A percentile compares a stretch with the other conserved stretches of the same genome.
Conservation (phyloP, 257 asterid genomes). For the Fraxinus cuspidata region DNA sequence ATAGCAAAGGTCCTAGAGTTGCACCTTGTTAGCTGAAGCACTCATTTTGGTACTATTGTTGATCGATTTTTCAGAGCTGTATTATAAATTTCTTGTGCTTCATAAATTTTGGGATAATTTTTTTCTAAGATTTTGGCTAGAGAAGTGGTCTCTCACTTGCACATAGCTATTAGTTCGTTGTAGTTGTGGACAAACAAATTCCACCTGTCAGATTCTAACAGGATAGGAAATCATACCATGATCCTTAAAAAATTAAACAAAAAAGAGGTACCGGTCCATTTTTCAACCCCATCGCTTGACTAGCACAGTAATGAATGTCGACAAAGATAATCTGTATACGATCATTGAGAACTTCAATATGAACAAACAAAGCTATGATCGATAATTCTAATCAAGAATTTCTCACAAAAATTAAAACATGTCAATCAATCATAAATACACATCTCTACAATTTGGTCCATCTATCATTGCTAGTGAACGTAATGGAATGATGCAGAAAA, state of each 20-base stretch:
- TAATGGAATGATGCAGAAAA: slow-evolving; percentile 38
- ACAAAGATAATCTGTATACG: not conserved
- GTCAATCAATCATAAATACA: slow-evolving; percentile 52
- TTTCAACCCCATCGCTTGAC: too few species aligned
- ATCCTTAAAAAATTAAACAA: not conserved
- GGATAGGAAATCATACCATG: not conserved
- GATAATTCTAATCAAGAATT: slow-evolving; percentile 23
- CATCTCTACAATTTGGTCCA: slow-evolving; percentile 38
- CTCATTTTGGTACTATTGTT: slow-evolving; percentile 31
- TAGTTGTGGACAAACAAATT: not conserved
- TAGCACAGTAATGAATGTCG: too few species aligned
- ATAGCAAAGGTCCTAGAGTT: not conserved
- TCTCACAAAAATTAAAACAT: slow-evolving; percentile 25
- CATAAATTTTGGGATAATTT: slow-evolving; percentile 9
- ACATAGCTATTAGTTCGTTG: not conserved
- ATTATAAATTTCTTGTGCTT: slow-evolving; percentile 8
- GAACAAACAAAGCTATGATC: slow-evolving; percentile 17
- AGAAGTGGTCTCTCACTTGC: slow-evolving; percentile 26
- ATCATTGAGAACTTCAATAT: slow-evolving; percentile 11
- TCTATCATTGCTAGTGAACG: slow-evolving; percentile 39
- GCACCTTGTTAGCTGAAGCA: slow-evolving; percentile 45
- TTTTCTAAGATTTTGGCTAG: slow-evolving; percentile 24
- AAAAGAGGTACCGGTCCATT: not conserved
- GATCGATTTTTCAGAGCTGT: slow-evolving; percentile 16
- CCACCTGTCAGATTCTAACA: not conserved